Base-by-base conservation (phyloP, 495 filamentous ascomycete genomes). In the Neurospora pannonica region DNA sequence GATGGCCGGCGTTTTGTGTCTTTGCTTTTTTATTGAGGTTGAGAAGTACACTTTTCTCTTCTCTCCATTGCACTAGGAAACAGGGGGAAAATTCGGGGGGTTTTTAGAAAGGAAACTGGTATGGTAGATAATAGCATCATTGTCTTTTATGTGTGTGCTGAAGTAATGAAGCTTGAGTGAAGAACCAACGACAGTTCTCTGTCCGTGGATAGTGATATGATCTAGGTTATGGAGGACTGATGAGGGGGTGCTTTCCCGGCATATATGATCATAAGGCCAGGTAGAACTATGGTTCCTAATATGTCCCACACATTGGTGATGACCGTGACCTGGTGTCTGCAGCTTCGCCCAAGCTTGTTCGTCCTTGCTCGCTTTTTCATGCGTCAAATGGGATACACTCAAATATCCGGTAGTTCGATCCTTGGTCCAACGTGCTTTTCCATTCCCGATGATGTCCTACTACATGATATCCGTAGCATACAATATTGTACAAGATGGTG, bases 401-500 rank as follows among this genome's bases (percentile, higher is more conserved):
- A n/a, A n/a, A n/a, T n/a, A n/a, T n/a, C n/a, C n/a, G n/a, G n/a
- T n/a, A n/a, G n/a, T n/a, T n/a, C n/a, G n/a, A n/a, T n/a, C 15
- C 15, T 62, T 62, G 54, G 34, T 34, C 54, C 15, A 62, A 34
- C 11, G 15, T 28, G 28, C 15, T 62, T 62, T 62, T 34, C 54
- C 54, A 62, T 62, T 62, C 54, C 54, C 54, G 54, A 62, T 62
- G 28, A 62, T 34, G 28, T 62, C 54, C 28, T 62, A 67, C 54
- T 67, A 34, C 70, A 73, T 71, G 34, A 36, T 75, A 73, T 74
- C 3, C 15, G 54, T 34, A 67, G 54, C 54, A 67, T 67, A 67
- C 54, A 67, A 31, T 46, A 71, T 39, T 60, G 71, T 75, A 77
- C 71, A 76, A 67, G 19, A 71, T 37, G 34, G 34, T 28, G 70